phyloP scores from a whole-genome alignment of 1,284 basidiomycete genomes.

The Jaminaea rosea region DNA sequence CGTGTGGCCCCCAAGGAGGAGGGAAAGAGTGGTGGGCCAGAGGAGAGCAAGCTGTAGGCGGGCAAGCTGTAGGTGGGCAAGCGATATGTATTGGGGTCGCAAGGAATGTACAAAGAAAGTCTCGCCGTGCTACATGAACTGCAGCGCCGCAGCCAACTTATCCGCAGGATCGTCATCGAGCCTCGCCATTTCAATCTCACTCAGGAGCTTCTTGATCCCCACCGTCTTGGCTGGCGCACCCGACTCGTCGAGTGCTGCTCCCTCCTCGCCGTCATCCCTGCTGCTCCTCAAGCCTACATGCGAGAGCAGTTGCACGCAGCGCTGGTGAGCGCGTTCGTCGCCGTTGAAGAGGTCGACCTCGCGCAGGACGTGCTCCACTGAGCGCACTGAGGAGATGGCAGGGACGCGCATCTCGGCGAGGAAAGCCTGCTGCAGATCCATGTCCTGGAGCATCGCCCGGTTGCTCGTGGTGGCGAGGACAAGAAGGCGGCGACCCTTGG shows the following conservation, averaged over 20 bases:
- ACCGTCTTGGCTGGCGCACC: not conserved
- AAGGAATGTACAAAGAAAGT: too few relatives aligned
- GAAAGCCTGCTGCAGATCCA: constrained; percentile 80
- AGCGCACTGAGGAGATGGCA: constrained; percentile 64
- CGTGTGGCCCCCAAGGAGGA: too few relatives aligned
- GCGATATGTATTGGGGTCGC: too few relatives aligned
- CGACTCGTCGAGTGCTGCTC: too few relatives aligned
- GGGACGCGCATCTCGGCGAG: constrained; percentile 80
- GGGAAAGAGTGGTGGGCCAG: too few relatives aligned
- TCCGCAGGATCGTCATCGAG: constrained; percentile 57
- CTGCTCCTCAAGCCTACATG: not conserved
- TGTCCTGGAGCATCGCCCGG: constrained; percentile 74
- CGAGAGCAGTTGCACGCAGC: constrained; percentile 8
- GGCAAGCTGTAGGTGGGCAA: too few relatives aligned
- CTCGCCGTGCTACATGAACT: too few relatives aligned
- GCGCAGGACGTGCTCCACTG: constrained; percentile 69
- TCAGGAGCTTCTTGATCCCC: constrained; percentile 58
- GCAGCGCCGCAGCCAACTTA: constrained; percentile 44
- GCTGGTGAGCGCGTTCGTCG: not conserved
- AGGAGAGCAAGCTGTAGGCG: too few relatives aligned
- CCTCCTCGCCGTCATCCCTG: not conserved
- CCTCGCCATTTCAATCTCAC: constrained; percentile 87
- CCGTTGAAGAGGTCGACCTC: constrained; percentile 69
- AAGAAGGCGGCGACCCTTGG: constrained; percentile 87
- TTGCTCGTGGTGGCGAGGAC: constrained; percentile 88